Evolutionary conservation across 345 rosid species (phyloP), one percentile per base, ranked within the genome.

Genomic region (Alliaria petiolata): DNA sequence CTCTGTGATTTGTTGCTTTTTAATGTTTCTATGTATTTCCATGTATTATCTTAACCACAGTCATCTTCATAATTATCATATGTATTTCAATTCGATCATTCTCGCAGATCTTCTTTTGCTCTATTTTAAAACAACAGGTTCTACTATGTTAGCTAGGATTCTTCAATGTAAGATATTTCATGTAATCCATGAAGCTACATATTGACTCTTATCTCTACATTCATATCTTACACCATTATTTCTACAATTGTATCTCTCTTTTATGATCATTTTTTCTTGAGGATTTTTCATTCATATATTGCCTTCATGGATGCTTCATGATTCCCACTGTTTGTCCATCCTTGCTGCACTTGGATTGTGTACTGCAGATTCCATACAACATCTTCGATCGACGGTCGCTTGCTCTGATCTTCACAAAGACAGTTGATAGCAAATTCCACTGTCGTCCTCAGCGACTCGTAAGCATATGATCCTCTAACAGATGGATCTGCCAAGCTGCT

Each of bases 341-440:
- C 92, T 69, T 86, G 95, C 62, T 92, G 96, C 35, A 84, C 88
- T 86, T 92, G 98, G 69, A 79, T 83, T 19, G 96, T 86, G 31
- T 88, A 92, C 61, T 89, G 98, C 81, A 92, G 74, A 80, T 92
- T 89, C 96, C 98, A 92, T 1, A 89, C 85, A 47, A 90, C 91
- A 60, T 92, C 96, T 76, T 88, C 98, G 11, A 92, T 83, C 0
- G 98, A 88, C 15, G 96, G 96, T 12, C 92, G 86, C 40, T 63
- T 81, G 57, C 71, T 78, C 11, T 81, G 36, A 53, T 83, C 91
- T 43, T 80, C 80, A 10, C 80, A 72, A n/a, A 89, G 85, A 80
- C 96, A 88, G 72, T 82, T 88, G 33, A 89, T 62, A 14, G 96
- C 78, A 66, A 89, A 87, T 57, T 88, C 85, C 12, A 65, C 84